Evolutionary conservation across 768 basidiomycete species (phyloP), one percentile per base, ranked within the genome.

Genomic region (Mycena polygramma): DNA sequence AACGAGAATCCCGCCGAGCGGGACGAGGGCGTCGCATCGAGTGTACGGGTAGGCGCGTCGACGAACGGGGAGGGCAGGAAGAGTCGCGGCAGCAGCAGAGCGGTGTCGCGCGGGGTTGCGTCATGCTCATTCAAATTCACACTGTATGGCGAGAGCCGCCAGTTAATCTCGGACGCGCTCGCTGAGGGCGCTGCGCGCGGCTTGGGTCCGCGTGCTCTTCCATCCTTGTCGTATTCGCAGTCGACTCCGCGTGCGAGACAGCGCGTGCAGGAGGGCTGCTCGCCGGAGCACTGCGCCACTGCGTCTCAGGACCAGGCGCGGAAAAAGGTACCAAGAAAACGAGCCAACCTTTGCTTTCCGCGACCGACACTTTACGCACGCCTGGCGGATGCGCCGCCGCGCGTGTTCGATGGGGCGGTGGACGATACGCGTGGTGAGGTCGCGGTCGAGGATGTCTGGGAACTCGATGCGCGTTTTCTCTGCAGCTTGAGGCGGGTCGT

Each of bases 291-390:
- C 91, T 93, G 77, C 53, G 43, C 41, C 11, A 41, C 2, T 41
- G 41, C 30, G 6, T 30, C 30, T 30, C 30, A 30, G 30, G 30
- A 30, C 30, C 30, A 41, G 41, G 41, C 11, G 15, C 22, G 15
- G 19, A 48, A 59, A 26, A 36, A 60, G 36, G 57, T 55, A 57
- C 60, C 51, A 19, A 15, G 17, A 49, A 63, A 30, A 19, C 41
- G 14, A 6, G 19, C 51, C 17, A 2, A 92, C 92, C 85, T 94
- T 94, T 37, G 91, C 92, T 78, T 93, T 94, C 58, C 92, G 81
- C 0, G 83, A 84, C 17, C 92, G 86, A 77, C 92, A 93, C 76
- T 91, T 91, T 75, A 93, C 90, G 79, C 92, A 94, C 4, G 92
- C 92, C 75, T 93, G 92, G 0, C 89, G 88, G 0, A 92, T 93